Base-by-base conservation (phyloP, 192 early-diverging fungal species). In the Gamsiella multidivaricata region DNA sequence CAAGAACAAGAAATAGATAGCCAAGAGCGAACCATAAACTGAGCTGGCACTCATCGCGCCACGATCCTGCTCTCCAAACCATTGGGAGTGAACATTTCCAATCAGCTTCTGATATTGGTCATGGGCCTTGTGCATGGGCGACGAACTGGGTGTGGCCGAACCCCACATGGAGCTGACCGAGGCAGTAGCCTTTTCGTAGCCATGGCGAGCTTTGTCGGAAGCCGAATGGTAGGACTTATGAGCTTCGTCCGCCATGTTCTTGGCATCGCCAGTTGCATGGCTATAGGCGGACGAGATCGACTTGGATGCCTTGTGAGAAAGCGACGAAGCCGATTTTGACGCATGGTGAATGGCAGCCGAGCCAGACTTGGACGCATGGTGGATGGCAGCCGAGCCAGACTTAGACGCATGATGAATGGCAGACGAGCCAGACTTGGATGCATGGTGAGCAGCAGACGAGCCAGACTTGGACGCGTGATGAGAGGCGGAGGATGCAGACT, bases 101-200 rank as follows among this genome's bases (percentile, higher is more conserved):
- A 78, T 4, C 3, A 49, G n/a, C n/a, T 58, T 59, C 49, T 57
- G 61, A 26, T 69, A 78, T 2, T 37, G 41, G 39, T 54, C 50
- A 3, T 69, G 59, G 15, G 43, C 74, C 28, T 52, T 61, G 7
- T 78, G 61, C 15, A 57, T 2, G 1, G 34, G 41, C 0, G 58
- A 25, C 8, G 49, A 18, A 32, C n/a, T 15, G 12, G 61, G 57
- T 17, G 73, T 78, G 34, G 74, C 65, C 0, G 65, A 56, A 3
- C 41, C 53, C 65, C 59, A 78, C 18, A 60, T 50, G 20, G 74
- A 69, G n/a, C 49, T 64, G 47, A 37, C 55, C 17, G 74, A 63
- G 18, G 66, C 61, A 2, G 74, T 51, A 28, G 66, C 74, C 11
- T 78, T 52, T 25, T 78, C 74, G 32, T 78, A 78, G 2, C 28